phyloP scores from a whole-genome alignment of 2,329 filamentous ascomycete species.

The Rhytidhysteron rufulum region DNA sequence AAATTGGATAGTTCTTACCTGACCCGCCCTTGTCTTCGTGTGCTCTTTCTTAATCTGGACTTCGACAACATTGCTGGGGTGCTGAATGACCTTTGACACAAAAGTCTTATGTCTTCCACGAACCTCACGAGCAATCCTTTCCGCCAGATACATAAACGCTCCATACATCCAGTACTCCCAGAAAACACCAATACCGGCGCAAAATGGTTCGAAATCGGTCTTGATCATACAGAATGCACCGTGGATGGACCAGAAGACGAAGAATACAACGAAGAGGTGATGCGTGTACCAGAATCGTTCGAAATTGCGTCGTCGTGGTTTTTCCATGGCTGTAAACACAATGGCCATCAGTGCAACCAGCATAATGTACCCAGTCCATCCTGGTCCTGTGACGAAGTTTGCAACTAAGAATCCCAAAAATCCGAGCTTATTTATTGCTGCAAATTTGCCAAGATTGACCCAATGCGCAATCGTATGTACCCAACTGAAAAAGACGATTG shows the following conservation, averaged over 20 bases:
- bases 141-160: conserved; percentile 74
- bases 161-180: conserved; percentile 90
- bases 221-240: conserved; percentile 90
- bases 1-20: conserved; percentile 42
- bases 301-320: conserved; percentile 74
- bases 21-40: conserved; percentile 74
- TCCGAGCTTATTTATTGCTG: conserved; percentile 70
- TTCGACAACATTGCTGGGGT: conserved; percentile 83
- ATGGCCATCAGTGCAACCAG: conserved; percentile 73
- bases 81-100: conserved; percentile 84
- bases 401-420: conserved; percentile 74
- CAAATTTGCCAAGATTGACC: conserved; percentile 79
- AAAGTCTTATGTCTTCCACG: conserved; percentile 79
- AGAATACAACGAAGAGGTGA: conserved; percentile 84
- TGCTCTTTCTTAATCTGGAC: conserved; percentile 90
- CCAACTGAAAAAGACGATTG: conserved; percentile 84
- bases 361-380: conserved; percentile 87
- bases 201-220: conserved; percentile 75
- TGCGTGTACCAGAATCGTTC: conserved; percentile 91
- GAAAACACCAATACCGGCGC: conserved; percentile 73
- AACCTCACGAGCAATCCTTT: conserved; percentile 73
- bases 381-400: conserved; percentile 75
- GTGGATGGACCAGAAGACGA: conserved; percentile 87
- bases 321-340: conserved; percentile 72
- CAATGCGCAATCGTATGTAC: conserved; percentile 82